Evolutionary conservation across 345 rosid genomes (phyloP), one percentile per base, ranked within the genome.

Genomic region (Cochlearia excelsa): DNA sequence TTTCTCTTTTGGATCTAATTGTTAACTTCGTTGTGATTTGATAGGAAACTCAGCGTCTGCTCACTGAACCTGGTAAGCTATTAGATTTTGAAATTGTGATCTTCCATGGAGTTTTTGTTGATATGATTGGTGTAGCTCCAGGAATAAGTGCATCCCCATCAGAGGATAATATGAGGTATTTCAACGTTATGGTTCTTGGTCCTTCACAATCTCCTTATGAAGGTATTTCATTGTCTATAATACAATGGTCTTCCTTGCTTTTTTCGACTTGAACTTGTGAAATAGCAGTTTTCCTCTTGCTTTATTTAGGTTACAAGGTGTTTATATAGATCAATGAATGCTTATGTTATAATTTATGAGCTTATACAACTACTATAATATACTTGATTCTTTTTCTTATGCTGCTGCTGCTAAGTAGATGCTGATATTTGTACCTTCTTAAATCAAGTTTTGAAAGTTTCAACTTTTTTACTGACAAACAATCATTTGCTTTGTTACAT

Each of bases 21-120:
- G 11, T 33, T 59, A 2, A 8, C 40, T 3, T 63, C 31, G 10
- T 46, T 68, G 56, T 46, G 65, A 63, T 72, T 62, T 47, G 43
- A 49, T 78, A 93, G 97, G 99, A 93, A 82, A 93, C 99, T 28
- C 97, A 90, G 63, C 97, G 99, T 60, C 92, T 93, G 30, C 99
- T 93, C 71, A 93, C 96, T 66, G 99, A 93, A 72, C 99, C 99
- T 42, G 99, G 99, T 87, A 56, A 70, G 73, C 45, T 39, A 39
- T 35, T 58, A 51, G 42, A 33, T 31, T 67, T 29, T n/a, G 30
- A 46, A 53, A 44, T 16, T 46, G 67, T 51, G 65, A 50, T 50
- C 10, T 37, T 55, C 9, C 37, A 39, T 37, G 7, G 34, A 55
- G 31, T 56, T 37, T 37, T 4, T 3, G 66, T 54, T 54, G 46